Evolutionary conservation across 495 filamentous ascomycete species (phyloP), one percentile per base, ranked within the genome.

Genomic region (Penicillium parvum): DNA sequence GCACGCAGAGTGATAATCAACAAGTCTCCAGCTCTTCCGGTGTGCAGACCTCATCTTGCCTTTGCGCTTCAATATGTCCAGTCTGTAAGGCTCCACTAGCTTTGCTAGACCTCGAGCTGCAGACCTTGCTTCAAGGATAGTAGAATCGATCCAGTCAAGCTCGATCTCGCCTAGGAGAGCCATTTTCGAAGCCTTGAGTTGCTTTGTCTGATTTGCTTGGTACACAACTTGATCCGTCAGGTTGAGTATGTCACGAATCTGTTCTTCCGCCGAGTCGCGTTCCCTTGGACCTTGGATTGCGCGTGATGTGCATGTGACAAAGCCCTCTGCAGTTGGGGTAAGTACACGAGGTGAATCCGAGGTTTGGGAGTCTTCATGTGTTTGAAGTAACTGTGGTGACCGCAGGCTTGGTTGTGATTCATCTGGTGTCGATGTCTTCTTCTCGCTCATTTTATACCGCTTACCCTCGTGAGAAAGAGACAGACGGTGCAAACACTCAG

Each of bases 81-180:
- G 23, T 4, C 47, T 37, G 14, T 45, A 46, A 12, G 26, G 23
- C 17, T 50, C 47, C 12, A 55, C 27, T 8, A 55, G 25, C 10
- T 33, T 33, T 14, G 26, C 22, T 18, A 55, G 14, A 17, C 37
- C 47, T 21, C 28, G 41, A 7, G 37, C 30, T 18, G 43, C 32
- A 16, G 40, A 34, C 9, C 27, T 22, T 2, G 47, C 43, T 17
- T 55, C 52, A 7, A 18, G 36, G 8, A 50, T 44, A 3, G 47
- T 50, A 7, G 52, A 43, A 20, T 44, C 37, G 16, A 50, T 40
- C 52, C 52, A 55, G n/a, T 47, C 42, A 9, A 40, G 35, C 21
- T 55, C 52, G 20, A 55, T 47, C 19, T 55, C 47, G 17, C 52
- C 52, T 11, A 55, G 35, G 5, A 29, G 35, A 16, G 8, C n/a